Percentiles rank a stretch among this genome's conserved stretches.
Evolutionary conservation across 1,284 basidiomycete genomes (phyloP).

Genomic region (Cryptococcus hybrid): DNA sequence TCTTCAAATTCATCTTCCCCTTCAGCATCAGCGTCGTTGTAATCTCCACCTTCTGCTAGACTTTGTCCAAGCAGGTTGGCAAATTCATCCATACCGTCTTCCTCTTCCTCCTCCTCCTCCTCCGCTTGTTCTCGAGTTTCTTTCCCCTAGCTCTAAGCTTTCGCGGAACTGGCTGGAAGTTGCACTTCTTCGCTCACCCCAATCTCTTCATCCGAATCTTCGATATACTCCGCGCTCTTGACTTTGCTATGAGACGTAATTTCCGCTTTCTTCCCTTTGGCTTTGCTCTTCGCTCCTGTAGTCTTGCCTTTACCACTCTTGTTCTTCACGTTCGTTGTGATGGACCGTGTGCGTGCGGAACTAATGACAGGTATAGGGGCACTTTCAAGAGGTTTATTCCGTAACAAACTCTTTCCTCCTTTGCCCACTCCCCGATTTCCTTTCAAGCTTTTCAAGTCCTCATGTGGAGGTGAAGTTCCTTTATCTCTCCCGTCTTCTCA

Average conservation of each 20-base stretch:
- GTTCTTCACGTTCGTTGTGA: slow-evolving; percentile 11
- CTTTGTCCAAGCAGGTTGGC: slow-evolving; percentile 38
- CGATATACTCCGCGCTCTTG: slow-evolving; percentile 43
- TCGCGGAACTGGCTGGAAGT: too few species aligned
- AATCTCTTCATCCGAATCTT: slow-evolving; percentile 42
- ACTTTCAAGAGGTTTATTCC: slow-evolving; percentile 3
- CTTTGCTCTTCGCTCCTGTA: slow-evolving; percentile 4
- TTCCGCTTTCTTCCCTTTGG: slow-evolving; percentile 21
- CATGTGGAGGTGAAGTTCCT: too few species aligned
- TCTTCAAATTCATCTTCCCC: slow-evolving; percentile 2
- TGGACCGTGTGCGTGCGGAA: slow-evolving; percentile 6
- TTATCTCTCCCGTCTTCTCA: too few species aligned
- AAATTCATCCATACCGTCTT: slow-evolving; percentile 41
- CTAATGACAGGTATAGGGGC: slow-evolving; percentile 10
- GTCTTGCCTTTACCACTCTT: slow-evolving; percentile 11
- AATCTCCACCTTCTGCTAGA: slow-evolving; percentile 21
- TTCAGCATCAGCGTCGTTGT: slow-evolving; percentile 20
- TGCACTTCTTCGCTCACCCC: background rate
- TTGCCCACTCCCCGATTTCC: slow-evolving; percentile 17
- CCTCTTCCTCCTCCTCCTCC: slow-evolving; percentile 5
- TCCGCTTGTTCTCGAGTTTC: too few species aligned
- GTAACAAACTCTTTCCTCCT: slow-evolving; percentile 4
- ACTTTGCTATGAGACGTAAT: slow-evolving; percentile 21
- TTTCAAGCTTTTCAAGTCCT: too few species aligned
- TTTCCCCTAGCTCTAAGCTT: too few species aligned